Conservation (phyloP, 192 early-diverging fungal genomes). For the Gorgonomyces haynaldii region DNA sequence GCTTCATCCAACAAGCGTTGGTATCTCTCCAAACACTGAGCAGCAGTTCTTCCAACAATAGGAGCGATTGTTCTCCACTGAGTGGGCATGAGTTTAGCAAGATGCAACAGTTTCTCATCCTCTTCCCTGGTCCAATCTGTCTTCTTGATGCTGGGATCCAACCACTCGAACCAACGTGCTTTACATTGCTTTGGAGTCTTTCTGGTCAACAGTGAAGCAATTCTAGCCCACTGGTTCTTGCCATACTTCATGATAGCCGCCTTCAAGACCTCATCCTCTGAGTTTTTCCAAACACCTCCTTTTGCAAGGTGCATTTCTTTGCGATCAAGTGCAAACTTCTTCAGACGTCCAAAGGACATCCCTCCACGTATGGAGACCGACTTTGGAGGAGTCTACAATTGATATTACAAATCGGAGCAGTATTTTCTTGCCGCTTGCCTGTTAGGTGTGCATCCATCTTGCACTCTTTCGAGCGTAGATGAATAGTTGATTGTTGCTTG, state of each 20-base stretch:
- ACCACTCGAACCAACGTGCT: constrained; percentile 98
- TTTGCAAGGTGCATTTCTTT: too few relatives aligned
- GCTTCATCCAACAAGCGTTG: constrained; percentile 93
- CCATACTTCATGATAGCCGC: constrained; percentile 98
- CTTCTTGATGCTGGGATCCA: constrained; percentile 98
- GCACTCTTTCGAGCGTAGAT: too few relatives aligned
- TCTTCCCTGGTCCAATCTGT: constrained; percentile 99
- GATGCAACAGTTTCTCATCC: constrained; percentile 91
- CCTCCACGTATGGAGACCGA: too few relatives aligned
- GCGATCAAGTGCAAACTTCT: too few relatives aligned
- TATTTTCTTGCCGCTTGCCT: too few relatives aligned
- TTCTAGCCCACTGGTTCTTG: constrained; percentile 98
- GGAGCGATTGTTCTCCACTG: constrained; percentile 99
- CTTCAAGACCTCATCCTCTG: constrained; percentile 95
- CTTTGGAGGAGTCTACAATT: too few relatives aligned
- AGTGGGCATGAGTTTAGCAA: constrained; percentile 98
- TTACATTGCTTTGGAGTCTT: constrained; percentile 99
- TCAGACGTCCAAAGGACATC: too few relatives aligned
- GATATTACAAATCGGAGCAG: too few relatives aligned
- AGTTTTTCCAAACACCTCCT: constrained; percentile 99
- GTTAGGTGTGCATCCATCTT: too few relatives aligned
- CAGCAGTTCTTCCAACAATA: constrained; percentile 89
- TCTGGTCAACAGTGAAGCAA: constrained; percentile 86
- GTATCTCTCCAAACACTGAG: constrained; percentile 95
- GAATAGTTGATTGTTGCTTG: too few relatives aligned